phyloP scores from a whole-genome alignment of 2,329 filamentous ascomycete species.

The Emmonsia crescens region DNA sequence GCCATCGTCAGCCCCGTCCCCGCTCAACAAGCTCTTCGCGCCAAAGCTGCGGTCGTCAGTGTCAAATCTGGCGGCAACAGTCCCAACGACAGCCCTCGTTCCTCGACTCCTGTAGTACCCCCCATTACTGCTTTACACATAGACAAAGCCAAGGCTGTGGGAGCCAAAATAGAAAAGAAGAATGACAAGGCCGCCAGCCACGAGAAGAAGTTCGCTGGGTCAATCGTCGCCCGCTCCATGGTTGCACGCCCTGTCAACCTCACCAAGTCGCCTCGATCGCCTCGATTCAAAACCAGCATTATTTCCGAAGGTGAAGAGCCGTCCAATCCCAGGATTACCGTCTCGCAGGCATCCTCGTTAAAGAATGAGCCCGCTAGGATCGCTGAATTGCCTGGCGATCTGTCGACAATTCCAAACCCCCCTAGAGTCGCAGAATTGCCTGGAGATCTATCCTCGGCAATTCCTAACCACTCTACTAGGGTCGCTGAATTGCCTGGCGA shows the following conservation, averaged over 20 bases:
- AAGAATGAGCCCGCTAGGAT: slow-evolving; percentile 10
- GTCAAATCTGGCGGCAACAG: slow-evolving; percentile 61
- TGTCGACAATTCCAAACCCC: neutral
- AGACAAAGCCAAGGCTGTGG: slow-evolving; percentile 27
- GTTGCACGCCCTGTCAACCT: slow-evolving; percentile 37
- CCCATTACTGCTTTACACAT: slow-evolving; percentile 47
- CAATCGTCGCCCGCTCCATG: slow-evolving; percentile 35
- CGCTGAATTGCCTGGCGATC: slow-evolving; percentile 1
- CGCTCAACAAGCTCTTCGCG: slow-evolving; percentile 75
- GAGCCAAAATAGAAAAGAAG: slow-evolving; percentile 12
- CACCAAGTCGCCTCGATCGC: slow-evolving; percentile 25
- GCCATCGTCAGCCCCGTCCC: slow-evolving; percentile 68
- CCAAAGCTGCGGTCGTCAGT: slow-evolving; percentile 85
- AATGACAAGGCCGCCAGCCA: neutral
- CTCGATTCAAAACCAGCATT: slow-evolving; percentile 22
- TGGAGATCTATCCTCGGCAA: neutral
- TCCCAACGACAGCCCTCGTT: slow-evolving; percentile 35
- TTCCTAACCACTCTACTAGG: neutral
- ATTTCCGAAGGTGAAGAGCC: slow-evolving; percentile 21
- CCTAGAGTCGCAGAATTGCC: neutral
- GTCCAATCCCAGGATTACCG: slow-evolving; percentile 5
- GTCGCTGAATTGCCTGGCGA: slow-evolving; percentile 19
- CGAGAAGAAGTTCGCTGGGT: slow-evolving; percentile 21
- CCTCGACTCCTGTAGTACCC: slow-evolving; percentile 58
- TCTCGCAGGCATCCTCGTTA: slow-evolving; percentile 5